Conservation (phyloP, 495 filamentous ascomycete species). For the Aspergillus baeticus region DNA sequence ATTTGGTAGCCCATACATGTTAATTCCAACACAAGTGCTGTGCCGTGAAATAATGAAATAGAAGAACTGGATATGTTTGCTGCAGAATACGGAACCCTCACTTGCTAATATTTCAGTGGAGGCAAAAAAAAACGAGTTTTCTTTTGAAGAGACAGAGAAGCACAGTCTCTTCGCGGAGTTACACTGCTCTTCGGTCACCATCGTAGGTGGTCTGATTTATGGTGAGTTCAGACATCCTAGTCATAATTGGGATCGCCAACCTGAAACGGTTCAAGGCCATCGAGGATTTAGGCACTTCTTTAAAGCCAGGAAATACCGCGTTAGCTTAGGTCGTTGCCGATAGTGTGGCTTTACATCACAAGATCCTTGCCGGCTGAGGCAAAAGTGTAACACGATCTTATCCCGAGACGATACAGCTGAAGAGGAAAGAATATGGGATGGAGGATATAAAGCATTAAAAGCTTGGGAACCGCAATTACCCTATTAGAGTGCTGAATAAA, state of each 20-base stretch:
- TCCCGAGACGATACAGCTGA: too few relatives aligned
- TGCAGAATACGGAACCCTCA: not conserved
- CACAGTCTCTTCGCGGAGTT: not conserved
- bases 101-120: slow-evolving; percentile 1
- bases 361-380: too few relatives aligned
- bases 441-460: not conserved
- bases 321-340: not conserved
- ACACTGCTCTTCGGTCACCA: not conserved
- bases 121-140: not conserved
- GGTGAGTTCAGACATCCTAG: not conserved
- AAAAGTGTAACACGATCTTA: too few relatives aligned
- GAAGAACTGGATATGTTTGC: not conserved
- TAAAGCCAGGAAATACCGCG: not conserved
- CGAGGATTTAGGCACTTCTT: too few relatives aligned
- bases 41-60: not conserved
- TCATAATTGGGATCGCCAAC: not conserved
- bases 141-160: not conserved
- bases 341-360: too few relatives aligned
- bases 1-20: slow-evolving; percentile 2
- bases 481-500: too few relatives aligned
- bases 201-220: not conserved
- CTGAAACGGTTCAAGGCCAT: too few relatives aligned
- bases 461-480: not conserved
- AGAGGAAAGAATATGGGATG: too few relatives aligned
- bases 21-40: not conserved